These are phyloP conservation scores for Gossypium rotundifolium DNA, from an alignment of 345 rosid species.

Conservation along the genomic window DNA sequence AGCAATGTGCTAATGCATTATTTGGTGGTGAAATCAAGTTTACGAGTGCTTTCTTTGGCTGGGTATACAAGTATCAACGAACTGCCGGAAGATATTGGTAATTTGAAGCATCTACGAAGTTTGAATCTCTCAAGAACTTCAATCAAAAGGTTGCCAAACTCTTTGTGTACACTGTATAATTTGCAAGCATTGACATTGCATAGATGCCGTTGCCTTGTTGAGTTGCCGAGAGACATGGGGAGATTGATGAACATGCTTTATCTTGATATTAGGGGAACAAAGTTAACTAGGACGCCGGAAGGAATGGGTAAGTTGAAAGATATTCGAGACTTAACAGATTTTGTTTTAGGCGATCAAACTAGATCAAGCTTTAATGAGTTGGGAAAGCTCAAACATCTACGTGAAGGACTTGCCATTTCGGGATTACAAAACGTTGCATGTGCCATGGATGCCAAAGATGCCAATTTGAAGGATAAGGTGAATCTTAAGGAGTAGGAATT, in stretches of 20 bases:
- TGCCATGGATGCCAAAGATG: not conserved
- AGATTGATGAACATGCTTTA: slow-evolving; percentile 29
- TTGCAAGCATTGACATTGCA: slow-evolving; percentile 29
- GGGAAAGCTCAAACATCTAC: slow-evolving; percentile 23
- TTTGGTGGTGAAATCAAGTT: not conserved
- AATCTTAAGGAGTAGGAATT: not conserved
- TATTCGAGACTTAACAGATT: slow-evolving; percentile 27
- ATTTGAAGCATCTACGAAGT: slow-evolving; percentile 5
- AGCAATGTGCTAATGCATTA: not conserved
- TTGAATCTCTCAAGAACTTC: slow-evolving; percentile 4
- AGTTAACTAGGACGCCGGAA: slow-evolving; percentile 24
- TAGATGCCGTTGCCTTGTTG: slow-evolving; percentile 14
- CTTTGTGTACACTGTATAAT: slow-evolving; percentile 19
- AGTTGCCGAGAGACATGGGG: slow-evolving; percentile 27
- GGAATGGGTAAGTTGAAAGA: slow-evolving; percentile 27
- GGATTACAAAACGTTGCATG: slow-evolving; percentile 21
- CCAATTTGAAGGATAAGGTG: not conserved
- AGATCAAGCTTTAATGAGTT: slow-evolving; percentile 29
- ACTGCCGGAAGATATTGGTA: not conserved
- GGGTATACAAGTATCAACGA: not conserved
- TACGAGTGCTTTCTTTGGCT: slow-evolving; percentile 5
- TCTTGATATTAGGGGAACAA: slow-evolving; percentile 22
- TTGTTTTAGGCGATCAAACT: slow-evolving; percentile 23
- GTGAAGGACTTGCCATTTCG: slow-evolving; percentile 33
- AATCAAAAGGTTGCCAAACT: not conserved